Percentiles rank a stretch among this genome's conserved stretches.
phyloP scores from a whole-genome alignment of 1,284 basidiomycete genomes.

The Abortiporus biennis region DNA sequence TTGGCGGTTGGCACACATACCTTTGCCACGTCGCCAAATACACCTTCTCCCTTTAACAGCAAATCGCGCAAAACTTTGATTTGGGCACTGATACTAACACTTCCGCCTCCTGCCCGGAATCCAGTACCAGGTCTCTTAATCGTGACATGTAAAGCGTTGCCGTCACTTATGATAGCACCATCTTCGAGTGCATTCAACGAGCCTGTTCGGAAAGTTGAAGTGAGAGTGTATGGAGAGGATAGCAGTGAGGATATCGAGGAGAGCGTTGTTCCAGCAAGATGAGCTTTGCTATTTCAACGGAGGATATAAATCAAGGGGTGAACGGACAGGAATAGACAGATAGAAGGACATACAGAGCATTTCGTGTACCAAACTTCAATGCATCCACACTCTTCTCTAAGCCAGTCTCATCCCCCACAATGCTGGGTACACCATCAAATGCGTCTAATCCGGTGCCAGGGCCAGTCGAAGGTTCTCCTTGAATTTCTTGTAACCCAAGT shows the following conservation, averaged over 20 bases:
- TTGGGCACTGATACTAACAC: slow-evolving; percentile 42
- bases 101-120: slow-evolving; percentile 5
- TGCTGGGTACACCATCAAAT: slow-evolving; percentile 21
- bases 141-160: slow-evolving; percentile 70
- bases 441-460: slow-evolving; percentile 48
- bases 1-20: slow-evolving; percentile 46
- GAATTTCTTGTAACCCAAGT: slow-evolving; percentile 57
- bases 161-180: slow-evolving; percentile 62
- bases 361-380: slow-evolving; percentile 42
- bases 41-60: slow-evolving; percentile 30
- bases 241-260: slow-evolving; percentile 39
- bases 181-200: slow-evolving; percentile 58
- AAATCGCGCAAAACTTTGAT: slow-evolving; percentile 46
- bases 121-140: slow-evolving; percentile 37
- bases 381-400: slow-evolving; percentile 46
- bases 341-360: slow-evolving; percentile 33
- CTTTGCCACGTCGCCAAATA: no score
- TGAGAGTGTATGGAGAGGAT: slow-evolving; percentile 43
- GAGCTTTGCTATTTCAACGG: slow-evolving; percentile 42
- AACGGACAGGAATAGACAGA: no score
- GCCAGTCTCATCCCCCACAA: slow-evolving; percentile 27
- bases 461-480: slow-evolving; percentile 54
- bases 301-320: no score
- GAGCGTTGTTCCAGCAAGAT: slow-evolving; percentile 50
- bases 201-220: slow-evolving; percentile 47